Conservation (phyloP, 1,284 basidiomycete species). For the Trichosporon faecale region DNA sequence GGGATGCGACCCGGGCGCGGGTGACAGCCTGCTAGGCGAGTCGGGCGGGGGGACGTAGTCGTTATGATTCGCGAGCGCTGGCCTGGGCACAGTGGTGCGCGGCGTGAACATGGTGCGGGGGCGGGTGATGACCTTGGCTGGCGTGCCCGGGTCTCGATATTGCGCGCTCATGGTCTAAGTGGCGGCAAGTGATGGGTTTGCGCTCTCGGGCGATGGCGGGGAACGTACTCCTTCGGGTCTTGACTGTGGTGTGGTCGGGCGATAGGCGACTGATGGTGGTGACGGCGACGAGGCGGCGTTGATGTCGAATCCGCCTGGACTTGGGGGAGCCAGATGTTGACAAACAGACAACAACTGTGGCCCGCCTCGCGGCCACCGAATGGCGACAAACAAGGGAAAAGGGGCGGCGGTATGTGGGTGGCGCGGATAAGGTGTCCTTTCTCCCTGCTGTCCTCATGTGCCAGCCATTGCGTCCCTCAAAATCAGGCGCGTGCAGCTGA, state of each 20-base stretch:
- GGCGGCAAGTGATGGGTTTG: background rate
- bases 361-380: background rate
- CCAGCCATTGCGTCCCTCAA: conserved; percentile 1
- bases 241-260: background rate
- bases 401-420: background rate
- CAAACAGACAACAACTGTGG: background rate
- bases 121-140: conserved; percentile 2
- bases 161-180: background rate
- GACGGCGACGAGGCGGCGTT: background rate
- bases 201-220: background rate
- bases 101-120: conserved; percentile 5
- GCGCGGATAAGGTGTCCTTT: background rate
- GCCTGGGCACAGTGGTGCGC: conserved; percentile 10
- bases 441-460: background rate
- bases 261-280: background rate
- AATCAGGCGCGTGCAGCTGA: conserved; percentile 3
- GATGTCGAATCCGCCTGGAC: background rate
- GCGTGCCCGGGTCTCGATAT: background rate
- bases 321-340: background rate
- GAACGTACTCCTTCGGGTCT: background rate
- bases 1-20: conserved; percentile 1
- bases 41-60: conserved; percentile 20
- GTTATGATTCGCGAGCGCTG: conserved; percentile 16
- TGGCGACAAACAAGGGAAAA: background rate
- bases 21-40: conserved; percentile 18